A percentile compares a stretch with the other conserved stretches of the same genome.
phyloP scores from a whole-genome alignment of 2,329 filamentous ascomycete genomes.

The Aspergillus fumigatiaffinis region DNA sequence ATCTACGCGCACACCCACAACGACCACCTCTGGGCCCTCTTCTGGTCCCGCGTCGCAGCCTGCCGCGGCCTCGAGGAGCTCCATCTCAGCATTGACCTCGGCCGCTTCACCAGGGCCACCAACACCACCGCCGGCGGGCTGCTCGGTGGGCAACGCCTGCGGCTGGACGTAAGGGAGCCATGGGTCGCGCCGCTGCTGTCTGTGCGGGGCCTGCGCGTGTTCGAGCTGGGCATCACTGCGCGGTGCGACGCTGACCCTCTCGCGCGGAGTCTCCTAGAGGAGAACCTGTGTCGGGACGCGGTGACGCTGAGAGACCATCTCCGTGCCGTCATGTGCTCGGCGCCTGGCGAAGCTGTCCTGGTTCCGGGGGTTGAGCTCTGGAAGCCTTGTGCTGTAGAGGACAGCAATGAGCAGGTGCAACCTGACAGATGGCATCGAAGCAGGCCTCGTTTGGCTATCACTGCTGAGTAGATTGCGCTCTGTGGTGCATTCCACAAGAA shows the following conservation, averaged over 20 bases:
- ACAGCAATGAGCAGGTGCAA: background rate
- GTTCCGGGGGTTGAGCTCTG: conserved; percentile 3
- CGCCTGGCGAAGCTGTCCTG: conserved; percentile 1
- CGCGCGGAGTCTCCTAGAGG: conserved; percentile 21
- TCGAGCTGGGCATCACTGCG: conserved; percentile 33
- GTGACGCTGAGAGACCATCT: conserved; percentile 24
- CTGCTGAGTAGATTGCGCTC: background rate
- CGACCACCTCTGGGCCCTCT: conserved; percentile 29
- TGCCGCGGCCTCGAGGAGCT: conserved; percentile 19
- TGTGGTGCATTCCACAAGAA: background rate
- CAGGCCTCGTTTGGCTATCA: background rate
- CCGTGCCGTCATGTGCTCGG: conserved; percentile 21
- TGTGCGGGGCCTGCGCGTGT: conserved; percentile 25
- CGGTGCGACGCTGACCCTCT: conserved; percentile 27
- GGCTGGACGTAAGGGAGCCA: conserved; percentile 21
- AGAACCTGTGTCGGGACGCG: conserved; percentile 24
- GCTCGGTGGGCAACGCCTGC: conserved; percentile 21
- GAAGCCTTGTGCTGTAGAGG: background rate
- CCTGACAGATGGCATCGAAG: background rate
- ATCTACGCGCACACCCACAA: conserved; percentile 37
- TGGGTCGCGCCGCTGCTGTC: conserved; percentile 29
- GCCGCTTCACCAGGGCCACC: conserved; percentile 22
- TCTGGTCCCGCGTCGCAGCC: conserved; percentile 25
- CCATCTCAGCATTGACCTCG: conserved; percentile 28
- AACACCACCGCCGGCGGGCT: conserved; percentile 8